A percentile compares a stretch with the other conserved stretches of the same genome.
phyloP scores from a whole-genome alignment of 176 grass and related monocot genomes.

The Bolboschoenus planiculmis region DNA sequence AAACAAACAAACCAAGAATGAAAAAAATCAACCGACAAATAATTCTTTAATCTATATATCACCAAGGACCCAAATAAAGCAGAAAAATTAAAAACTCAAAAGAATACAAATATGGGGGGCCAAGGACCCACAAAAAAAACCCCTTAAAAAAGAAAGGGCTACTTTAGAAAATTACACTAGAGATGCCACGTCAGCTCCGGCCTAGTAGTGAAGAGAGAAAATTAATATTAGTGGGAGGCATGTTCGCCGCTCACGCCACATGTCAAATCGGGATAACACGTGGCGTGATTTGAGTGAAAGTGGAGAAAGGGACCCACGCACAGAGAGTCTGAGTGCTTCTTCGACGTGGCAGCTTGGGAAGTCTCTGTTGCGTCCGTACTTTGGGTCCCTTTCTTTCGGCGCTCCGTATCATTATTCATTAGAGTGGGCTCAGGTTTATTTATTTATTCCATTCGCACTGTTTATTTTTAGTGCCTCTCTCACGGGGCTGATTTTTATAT shows the following conservation, averaged over 20 bases:
- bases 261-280: conserved; percentile 8
- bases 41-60: neutral
- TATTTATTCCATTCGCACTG: neutral
- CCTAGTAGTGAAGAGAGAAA: neutral
- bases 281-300: neutral
- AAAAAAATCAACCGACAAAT: neutral
- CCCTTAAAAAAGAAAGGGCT: neutral
- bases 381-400: conserved; percentile 5
- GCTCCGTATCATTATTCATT: neutral
- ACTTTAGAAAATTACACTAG: neutral
- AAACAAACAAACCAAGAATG: neutral
- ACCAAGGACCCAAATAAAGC: neutral
- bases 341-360: conserved; percentile 1
- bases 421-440: neutral
- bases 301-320: neutral
- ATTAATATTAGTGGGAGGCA: conserved; percentile 18
- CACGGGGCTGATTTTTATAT: too few species aligned
- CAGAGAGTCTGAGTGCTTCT: neutral
- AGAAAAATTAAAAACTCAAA: neutral
- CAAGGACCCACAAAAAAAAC: neutral
- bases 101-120: neutral
- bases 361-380: neutral
- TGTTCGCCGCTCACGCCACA: conserved; percentile 17
- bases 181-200: neutral
- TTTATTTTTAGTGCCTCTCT: too few species aligned